phyloP scores from a whole-genome alignment of 768 basidiomycete genomes.

The Bullera alba region DNA sequence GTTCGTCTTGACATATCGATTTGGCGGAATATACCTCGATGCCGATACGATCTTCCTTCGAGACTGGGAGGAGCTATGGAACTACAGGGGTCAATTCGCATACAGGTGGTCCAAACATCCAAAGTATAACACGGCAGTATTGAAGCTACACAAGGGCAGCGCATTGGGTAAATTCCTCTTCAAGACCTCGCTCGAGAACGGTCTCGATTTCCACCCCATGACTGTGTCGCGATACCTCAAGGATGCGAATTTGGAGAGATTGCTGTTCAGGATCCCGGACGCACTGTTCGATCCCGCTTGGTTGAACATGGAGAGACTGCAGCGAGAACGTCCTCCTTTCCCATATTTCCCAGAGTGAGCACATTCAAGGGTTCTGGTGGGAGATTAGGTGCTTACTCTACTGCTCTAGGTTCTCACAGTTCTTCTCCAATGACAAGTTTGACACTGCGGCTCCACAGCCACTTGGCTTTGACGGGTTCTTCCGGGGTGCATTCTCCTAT shows the following conservation, averaged over 20 bases:
- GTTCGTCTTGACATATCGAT: constrained; percentile 93
- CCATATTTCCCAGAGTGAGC: constrained; percentile 82
- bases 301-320: constrained; percentile 87
- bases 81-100: constrained; percentile 91
- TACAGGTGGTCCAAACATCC: constrained; percentile 90
- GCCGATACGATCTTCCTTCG: constrained; percentile 92
- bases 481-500: constrained; percentile 85
- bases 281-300: constrained; percentile 95
- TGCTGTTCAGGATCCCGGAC: constrained; percentile 83
- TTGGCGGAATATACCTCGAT: constrained; percentile 93
- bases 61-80: constrained; percentile 98
- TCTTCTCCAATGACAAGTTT: constrained; percentile 46
- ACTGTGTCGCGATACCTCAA: constrained; percentile 82
- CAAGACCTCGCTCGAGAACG: constrained; percentile 85
- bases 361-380: constrained; percentile 11
- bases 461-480: constrained; percentile 90
- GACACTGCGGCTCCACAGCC: constrained; percentile 76
- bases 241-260: constrained; percentile 75
- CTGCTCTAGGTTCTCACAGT: constrained; percentile 62
- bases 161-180: constrained; percentile 90
- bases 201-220: constrained; percentile 94
- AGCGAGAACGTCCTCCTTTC: constrained; percentile 85
- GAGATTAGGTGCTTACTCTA: constrained; percentile 9
- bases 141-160: constrained; percentile 85
- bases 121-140: constrained; percentile 92